Evolutionary conservation across 2,329 filamentous ascomycete species (phyloP).

Genomic region (Mycosphaerella sp.): DNA sequence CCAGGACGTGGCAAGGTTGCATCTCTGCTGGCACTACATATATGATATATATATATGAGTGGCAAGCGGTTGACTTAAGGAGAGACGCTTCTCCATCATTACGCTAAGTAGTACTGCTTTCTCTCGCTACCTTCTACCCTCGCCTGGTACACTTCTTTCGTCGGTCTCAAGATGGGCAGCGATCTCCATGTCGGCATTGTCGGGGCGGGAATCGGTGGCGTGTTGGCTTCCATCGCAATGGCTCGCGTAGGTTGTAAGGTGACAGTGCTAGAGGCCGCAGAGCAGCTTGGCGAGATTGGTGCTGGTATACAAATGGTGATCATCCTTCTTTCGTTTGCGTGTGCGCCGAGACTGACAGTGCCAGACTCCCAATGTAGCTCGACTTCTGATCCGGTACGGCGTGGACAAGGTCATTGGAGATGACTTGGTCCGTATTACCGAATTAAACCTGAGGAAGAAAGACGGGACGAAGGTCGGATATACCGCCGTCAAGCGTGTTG

Average conservation of each 20-base stretch:
- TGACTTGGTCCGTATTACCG: conserved; percentile 38
- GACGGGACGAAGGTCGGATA: conserved; percentile 38
- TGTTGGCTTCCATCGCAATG: conserved; percentile 39
- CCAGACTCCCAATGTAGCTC: conserved; percentile 40
- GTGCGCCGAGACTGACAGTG: conserved; percentile 19
- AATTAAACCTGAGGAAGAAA: conserved; percentile 38
- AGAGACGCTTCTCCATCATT: too few species aligned
- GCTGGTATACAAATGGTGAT: conserved; percentile 26
- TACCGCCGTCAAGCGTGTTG: conserved; percentile 34
- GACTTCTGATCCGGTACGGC: conserved; percentile 38
- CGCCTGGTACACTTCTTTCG: neutral
- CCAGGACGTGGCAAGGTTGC: too few species aligned
- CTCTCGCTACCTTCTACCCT: neutral
- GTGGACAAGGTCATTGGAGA: conserved; percentile 39
- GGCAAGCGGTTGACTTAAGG: too few species aligned
- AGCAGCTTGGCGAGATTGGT: conserved; percentile 35
- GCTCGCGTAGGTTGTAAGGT: conserved; percentile 34
- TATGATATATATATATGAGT: too few species aligned
- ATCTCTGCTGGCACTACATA: too few species aligned
- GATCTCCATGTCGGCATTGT: conserved; percentile 26
- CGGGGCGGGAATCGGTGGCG: conserved; percentile 37
- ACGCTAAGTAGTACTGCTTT: neutral
- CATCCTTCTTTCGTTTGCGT: conserved; percentile 31
- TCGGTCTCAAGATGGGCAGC: conserved; percentile 7
- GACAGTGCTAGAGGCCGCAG: conserved; percentile 37